Base-by-base conservation (phyloP, 2,329 filamentous ascomycete species). In the Aureobasidium pullulans region DNA sequence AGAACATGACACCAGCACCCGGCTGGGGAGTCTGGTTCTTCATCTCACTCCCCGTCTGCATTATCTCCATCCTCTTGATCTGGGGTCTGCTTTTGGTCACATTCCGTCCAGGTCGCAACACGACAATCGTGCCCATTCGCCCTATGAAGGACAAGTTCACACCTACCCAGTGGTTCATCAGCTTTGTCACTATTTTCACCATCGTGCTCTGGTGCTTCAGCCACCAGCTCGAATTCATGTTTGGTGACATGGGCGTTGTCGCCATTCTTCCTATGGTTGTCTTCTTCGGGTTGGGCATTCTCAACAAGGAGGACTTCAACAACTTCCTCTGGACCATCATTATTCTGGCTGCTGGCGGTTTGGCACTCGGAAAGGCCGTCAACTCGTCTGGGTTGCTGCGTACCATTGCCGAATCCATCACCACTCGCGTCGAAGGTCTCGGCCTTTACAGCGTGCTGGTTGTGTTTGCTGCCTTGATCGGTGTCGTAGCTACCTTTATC, bases 261-360 rank as follows among this genome's bases (percentile, higher is more conserved):
- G 95, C 94, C 61, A 96, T 99, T 70, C 90, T 99, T 62, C 94
- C 94, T 6, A 87, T 99, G 54, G 88, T 96, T 3, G 80, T 96
- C 43, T 99, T 99, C 81, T 99, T 99, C 68, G 94, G 94, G 58
- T 92, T 91, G 1, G 94, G 94, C 10, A 93, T 97, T 65, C 80
- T 99, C 34, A 97, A 92, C 50, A 99, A 97, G 75, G 94, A 97
- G 75, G 94, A 99, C 75, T 99, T 99, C 72, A 99, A 99, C 79
- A 99, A 99, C 74, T 99, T 99, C 74, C 87, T 96, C 40, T 99
- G 94, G 94, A 99, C 95, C 19, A 99, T 99, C 74, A 96, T 99
- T 74, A 97, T 99, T 68, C 86, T 99, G 19, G 94, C 94, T 0
- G 93, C 94, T 0, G 94, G 94, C 48, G 94, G 94, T 7, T 77